Conservation (phyloP, 2,329 filamentous ascomycete species). For the Botrytis squamosa region DNA sequence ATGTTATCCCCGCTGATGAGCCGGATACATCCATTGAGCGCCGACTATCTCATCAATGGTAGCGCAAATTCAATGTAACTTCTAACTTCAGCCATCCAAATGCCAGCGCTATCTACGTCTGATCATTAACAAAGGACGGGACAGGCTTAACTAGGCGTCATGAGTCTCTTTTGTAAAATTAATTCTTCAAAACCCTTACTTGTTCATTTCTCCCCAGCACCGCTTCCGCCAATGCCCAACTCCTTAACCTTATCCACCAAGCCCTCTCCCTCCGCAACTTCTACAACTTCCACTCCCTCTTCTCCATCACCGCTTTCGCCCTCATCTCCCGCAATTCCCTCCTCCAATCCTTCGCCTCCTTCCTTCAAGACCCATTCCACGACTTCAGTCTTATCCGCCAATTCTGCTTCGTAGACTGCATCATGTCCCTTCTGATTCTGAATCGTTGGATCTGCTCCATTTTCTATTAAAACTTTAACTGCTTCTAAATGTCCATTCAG, state of each 20-base stretch:
- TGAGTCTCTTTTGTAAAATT: neutral
- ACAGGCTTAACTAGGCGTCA: neutral
- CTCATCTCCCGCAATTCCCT: constrained; percentile 36
- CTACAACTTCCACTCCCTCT: constrained; percentile 23
- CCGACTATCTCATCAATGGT: neutral
- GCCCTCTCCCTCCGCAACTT: constrained; percentile 4
- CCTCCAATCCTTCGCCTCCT: constrained; percentile 42
- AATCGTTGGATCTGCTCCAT: constrained; percentile 73
- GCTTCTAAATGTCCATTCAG: constrained; percentile 81
- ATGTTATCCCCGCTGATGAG: neutral
- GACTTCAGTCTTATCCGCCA: constrained; percentile 65
- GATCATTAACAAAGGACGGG: too few species aligned
- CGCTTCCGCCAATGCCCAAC: neutral
- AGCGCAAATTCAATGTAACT: neutral
- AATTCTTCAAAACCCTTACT: neutral
- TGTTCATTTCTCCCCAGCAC: neutral
- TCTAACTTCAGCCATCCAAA: neutral
- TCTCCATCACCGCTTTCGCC: constrained; percentile 27
- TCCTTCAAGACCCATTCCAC: constrained; percentile 52
- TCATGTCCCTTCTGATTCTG: constrained; percentile 85
- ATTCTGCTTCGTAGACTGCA: constrained; percentile 70
- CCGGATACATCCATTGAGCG: neutral
- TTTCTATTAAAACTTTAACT: constrained; percentile 73
- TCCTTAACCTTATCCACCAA: constrained; percentile 12
- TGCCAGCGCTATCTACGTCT: too few species aligned